Conservation (phyloP, 768 basidiomycete species). For the Russula foetens region DNA sequence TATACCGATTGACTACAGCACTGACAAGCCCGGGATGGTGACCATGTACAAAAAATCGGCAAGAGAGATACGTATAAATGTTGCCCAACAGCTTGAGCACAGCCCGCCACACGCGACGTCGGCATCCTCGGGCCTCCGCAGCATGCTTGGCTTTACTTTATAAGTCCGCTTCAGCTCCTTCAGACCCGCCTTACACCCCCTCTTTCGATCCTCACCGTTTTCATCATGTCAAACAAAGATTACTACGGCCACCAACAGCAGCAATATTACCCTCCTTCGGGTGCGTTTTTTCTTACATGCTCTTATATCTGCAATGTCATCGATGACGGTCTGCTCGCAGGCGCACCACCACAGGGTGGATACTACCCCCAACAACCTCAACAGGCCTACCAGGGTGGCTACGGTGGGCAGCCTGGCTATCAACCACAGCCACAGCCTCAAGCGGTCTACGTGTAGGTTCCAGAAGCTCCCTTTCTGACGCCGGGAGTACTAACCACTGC, state of each 20-base stretch:
- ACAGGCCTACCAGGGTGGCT: conserved; percentile 54
- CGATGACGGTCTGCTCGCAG: conserved; percentile 25
- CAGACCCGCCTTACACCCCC: neutral
- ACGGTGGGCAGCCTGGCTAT: conserved; percentile 35
- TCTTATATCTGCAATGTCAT: conserved; percentile 18
- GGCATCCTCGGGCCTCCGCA: too few relatives aligned
- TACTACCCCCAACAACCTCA: conserved; percentile 73
- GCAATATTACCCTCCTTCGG: conserved; percentile 48
- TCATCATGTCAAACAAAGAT: conserved; percentile 55
- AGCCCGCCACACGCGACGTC: neutral
- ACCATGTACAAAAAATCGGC: too few relatives aligned
- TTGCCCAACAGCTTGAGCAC: neutral
- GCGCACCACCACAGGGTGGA: conserved; percentile 50
- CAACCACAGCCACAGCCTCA: conserved; percentile 67
- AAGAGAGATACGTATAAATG: too few relatives aligned
- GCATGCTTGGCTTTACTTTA: neutral
- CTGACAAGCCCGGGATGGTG: too few relatives aligned
- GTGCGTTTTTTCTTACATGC: conserved; percentile 24
- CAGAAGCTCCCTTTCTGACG: neutral
- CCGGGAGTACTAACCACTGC: conserved; percentile 19
- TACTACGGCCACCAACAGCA: conserved; percentile 47
- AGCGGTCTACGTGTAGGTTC: conserved; percentile 69
- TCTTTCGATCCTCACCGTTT: conserved; percentile 1
- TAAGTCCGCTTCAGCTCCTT: neutral
- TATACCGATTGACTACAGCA: too few relatives aligned